Evolutionary conservation across 495 filamentous ascomycete species (phyloP), one percentile per base, ranked within the genome.

Genomic region (Penicillium diatomitis): DNA sequence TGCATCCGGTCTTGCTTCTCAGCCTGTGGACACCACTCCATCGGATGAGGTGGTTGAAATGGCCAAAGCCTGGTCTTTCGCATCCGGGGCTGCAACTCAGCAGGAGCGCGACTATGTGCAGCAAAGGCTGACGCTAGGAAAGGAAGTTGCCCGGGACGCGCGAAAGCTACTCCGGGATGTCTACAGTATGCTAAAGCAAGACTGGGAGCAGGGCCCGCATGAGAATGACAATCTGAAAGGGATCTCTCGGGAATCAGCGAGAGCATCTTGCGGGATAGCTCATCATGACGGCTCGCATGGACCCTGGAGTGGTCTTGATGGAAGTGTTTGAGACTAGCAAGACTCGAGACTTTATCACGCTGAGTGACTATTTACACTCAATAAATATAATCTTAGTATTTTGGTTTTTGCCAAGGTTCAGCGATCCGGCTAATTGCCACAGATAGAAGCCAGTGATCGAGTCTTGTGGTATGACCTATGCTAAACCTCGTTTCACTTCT

Each of bases 51-150:
- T 71, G 4, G 52, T 70, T 32, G 37, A 38, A 11, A 49, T 68
- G 36, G 72, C 71, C 12, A 65, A 72, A 45, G 72, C 69, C 43
- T 77, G 74, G 74, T 66, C 69, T 4, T 77, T 77, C 64, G 74
- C 74, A 12, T 68, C 71, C 8, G 53, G 68, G 9, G 70, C 70
- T 2, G 71, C 74, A 0, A 58, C 56, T 28, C 44, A 60, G 10
- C 53, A 56, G 20, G 62, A 66, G 45, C 52, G 60, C 41, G 68
- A 69, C 8, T 64, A 59, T 47, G 64, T 71, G n/a, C 64, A 70
- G 39, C 59, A 67, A 42, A 69, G 69, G 37, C 38, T 70, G 8
- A 52, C 48, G 33, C 46, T 66, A 36, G 70, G 67, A 4, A 58
- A 36, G 11, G 65, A 71, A 41, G 58, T 56, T 27, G 58, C 59